Base-by-base conservation (phyloP, 192 early-diverging fungal genomes). In the Phlyctochytrium bullatum region DNA sequence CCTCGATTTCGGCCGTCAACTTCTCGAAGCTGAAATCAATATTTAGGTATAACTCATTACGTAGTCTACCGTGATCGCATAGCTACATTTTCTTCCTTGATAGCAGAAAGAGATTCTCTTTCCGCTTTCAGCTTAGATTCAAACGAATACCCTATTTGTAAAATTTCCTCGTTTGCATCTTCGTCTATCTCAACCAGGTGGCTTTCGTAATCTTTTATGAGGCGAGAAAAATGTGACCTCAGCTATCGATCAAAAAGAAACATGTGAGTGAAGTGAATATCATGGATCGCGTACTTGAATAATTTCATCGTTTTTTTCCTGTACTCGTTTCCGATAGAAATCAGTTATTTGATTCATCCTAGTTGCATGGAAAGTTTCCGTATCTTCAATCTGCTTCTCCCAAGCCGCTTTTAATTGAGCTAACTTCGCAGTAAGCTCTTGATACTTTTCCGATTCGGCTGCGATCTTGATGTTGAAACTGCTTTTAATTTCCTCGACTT, bases 41-140 rank as follows among this genome's bases (percentile, higher is more conserved):
- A n/a, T n/a, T n/a, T n/a, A n/a, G n/a, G n/a, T n/a, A n/a, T n/a
- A n/a, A n/a, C n/a, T n/a, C n/a, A n/a, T n/a, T n/a, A n/a, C n/a
- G n/a, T n/a, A n/a, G 20, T 47, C 40, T 1, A 31, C 23, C 56
- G 67, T 62, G 70, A 35, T 2, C 64, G 53, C 83, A 85, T 85
- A n/a, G 56, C 62, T 6, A 32, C 12, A 62, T 85, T 85, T 36
- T 85, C 83, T 1, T 52, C 62, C 34, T 76, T 73, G 53, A 85
- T 79, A 12, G 69, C 63, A 12, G 61, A 52, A n/a, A 85, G 54
- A 2, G 74, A 24, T 33, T 68, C 63, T 0, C 74, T 50, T 65
- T 85, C 83, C 6, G 74, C 67, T 36, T 74, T 79, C 24, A 85
- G 65, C 57, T 75, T 76, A 6, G 56, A 62, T 61, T 85, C 83